Evolutionary conservation across 2,329 filamentous ascomycete species (phyloP).

Genomic region (Amesomyces nigricolor): DNA sequence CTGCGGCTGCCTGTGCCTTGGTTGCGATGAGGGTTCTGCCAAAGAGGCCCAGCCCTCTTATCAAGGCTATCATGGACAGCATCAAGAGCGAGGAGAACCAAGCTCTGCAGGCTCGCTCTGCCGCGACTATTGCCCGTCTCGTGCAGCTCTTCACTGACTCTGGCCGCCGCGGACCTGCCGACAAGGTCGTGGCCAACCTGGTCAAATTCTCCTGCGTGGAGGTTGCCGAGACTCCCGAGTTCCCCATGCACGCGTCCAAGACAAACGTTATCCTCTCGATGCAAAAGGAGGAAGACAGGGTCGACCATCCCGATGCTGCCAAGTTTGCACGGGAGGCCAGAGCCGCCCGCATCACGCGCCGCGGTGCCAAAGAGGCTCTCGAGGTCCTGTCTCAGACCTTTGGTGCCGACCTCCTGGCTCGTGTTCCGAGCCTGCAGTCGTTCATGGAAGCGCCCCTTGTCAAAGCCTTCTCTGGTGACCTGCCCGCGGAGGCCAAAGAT

Average conservation of each 20-base stretch:
- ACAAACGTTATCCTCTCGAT: constrained; percentile 82
- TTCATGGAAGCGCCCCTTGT: constrained; percentile 79
- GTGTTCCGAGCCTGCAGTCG: constrained; percentile 71
- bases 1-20: constrained; percentile 79
- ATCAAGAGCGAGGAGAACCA: constrained; percentile 91
- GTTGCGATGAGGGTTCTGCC: constrained; percentile 83
- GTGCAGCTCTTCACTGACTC: constrained; percentile 80
- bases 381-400: constrained; percentile 81
- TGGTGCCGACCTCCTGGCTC: constrained; percentile 69
- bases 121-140: constrained; percentile 74
- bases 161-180: constrained; percentile 76
- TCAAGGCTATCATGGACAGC: constrained; percentile 98
- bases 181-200: constrained; percentile 92
- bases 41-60: constrained; percentile 87
- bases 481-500: constrained; percentile 69
- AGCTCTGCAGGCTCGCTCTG: constrained; percentile 81
- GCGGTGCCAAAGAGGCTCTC: constrained; percentile 89
- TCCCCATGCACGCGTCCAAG: constrained; percentile 73
- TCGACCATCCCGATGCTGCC: constrained; percentile 84
- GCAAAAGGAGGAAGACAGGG: constrained; percentile 92
- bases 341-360: constrained; percentile 80
- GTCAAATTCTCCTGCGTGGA: constrained; percentile 98
- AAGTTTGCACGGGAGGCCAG: constrained; percentile 87
- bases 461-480: constrained; percentile 63
- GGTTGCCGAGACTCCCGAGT: constrained; percentile 94